These are phyloP conservation scores for Candida dajiaensis DNA, from an alignment of 805 yeast species.

Conservation along the genomic window DNA sequence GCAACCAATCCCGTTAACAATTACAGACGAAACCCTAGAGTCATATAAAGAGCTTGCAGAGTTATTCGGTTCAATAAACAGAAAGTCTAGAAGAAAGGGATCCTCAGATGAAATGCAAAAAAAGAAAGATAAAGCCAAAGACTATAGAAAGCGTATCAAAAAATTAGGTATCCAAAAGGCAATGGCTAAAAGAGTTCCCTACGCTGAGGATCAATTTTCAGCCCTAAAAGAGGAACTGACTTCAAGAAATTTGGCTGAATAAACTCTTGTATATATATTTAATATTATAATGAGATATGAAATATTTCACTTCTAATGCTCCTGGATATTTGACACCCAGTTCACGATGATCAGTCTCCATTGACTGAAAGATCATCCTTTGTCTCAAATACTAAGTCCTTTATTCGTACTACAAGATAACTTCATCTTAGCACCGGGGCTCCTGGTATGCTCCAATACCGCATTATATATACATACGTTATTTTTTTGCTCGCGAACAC, in stretches of 20 bases:
- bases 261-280: neutral
- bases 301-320: too few species aligned
- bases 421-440: too few species aligned
- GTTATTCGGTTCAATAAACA: conserved; percentile 10
- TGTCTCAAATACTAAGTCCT: too few species aligned
- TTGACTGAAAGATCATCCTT: too few species aligned
- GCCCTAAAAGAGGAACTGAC: conserved; percentile 27
- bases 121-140: conserved; percentile 5
- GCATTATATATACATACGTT: too few species aligned
- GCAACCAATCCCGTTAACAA: neutral
- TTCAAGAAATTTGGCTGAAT: conserved; percentile 10
- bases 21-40: neutral
- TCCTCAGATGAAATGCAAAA: neutral
- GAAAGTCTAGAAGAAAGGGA: neutral
- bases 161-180: conserved; percentile 24
- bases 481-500: too few species aligned
- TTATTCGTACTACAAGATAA: too few species aligned
- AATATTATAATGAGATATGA: neutral
- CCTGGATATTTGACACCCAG: too few species aligned
- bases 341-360: too few species aligned
- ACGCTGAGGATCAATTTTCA: conserved; percentile 26
- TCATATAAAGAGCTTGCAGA: conserved; percentile 4
- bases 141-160: conserved; percentile 20
- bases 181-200: conserved; percentile 26
- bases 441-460: too few species aligned